Conservation (phyloP, 2,329 filamentous ascomycete species). For the Pleoardoris graminearum region DNA sequence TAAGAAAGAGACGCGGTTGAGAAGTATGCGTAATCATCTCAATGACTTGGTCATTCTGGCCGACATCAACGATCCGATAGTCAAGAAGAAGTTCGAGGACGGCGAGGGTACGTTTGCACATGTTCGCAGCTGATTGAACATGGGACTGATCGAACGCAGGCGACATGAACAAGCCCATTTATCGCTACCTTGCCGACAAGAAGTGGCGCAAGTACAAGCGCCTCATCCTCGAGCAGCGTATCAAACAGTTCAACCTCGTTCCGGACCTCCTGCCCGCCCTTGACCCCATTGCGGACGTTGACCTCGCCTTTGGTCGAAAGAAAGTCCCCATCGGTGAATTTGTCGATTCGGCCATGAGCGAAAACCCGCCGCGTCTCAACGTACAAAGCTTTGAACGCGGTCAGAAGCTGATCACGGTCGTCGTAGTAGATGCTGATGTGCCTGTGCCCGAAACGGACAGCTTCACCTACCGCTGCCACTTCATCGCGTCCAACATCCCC, state of each 20-base stretch:
- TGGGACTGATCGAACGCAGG: conserved; percentile 55
- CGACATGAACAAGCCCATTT: conserved; percentile 95
- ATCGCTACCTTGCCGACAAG: conserved; percentile 81
- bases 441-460: conserved; percentile 74
- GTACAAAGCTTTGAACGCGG: conserved; percentile 85
- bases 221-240: conserved; percentile 79
- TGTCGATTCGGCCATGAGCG: conserved; percentile 73
- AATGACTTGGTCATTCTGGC: conserved; percentile 84
- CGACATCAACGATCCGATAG: conserved; percentile 91
- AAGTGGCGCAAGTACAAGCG: conserved; percentile 88
- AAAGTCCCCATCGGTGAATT: conserved; percentile 76
- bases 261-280: conserved; percentile 85
- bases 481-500: conserved; percentile 75
- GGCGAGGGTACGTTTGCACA: conserved; percentile 68
- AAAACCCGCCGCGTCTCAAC: conserved; percentile 72
- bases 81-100: conserved; percentile 94
- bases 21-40: conserved; percentile 70
- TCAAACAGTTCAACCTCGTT: conserved; percentile 82
- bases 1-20: conserved; percentile 66
- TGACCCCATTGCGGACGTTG: conserved; percentile 76
- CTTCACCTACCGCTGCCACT: conserved; percentile 85
- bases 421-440: conserved; percentile 87
- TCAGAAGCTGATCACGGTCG: conserved; percentile 79
- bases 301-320: conserved; percentile 74
- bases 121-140: neutral